These are phyloP conservation scores for Xerocomus potaroensis DNA, from an alignment of 768 basidiomycete genomes.

Conservation along the genomic window DNA sequence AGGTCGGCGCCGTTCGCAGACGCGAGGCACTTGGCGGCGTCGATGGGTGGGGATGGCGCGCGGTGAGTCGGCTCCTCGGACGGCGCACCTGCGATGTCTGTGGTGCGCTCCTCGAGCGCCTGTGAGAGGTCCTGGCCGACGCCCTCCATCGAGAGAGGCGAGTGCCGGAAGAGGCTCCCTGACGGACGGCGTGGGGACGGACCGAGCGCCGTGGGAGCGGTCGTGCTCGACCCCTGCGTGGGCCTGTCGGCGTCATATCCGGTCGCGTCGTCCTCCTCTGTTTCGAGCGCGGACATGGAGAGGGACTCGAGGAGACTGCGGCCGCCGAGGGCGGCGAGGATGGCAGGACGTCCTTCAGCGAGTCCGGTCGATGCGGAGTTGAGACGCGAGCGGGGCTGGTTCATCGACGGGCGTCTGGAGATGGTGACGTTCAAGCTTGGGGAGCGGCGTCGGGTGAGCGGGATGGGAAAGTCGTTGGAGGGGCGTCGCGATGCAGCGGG, in stretches of 20 bases:
- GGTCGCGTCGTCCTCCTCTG: conserved; percentile 42
- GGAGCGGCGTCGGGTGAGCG: conserved; percentile 20
- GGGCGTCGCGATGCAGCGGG: conserved; percentile 46
- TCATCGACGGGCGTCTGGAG: conserved; percentile 24
- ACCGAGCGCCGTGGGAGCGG: background rate
- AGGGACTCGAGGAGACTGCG: conserved; percentile 38
- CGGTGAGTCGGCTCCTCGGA: background rate
- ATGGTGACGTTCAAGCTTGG: conserved; percentile 27
- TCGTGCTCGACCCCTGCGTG: background rate
- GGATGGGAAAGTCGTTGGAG: conserved; percentile 25
- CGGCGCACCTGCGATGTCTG: background rate
- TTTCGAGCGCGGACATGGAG: conserved; percentile 52
- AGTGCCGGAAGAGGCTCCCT: conserved; percentile 9
- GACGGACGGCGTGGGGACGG: conserved; percentile 9
- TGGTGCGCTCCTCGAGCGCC: conserved; percentile 26
- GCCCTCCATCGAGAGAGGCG: conserved; percentile 29
- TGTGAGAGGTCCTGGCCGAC: conserved; percentile 30
- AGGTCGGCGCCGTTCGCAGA: conserved; percentile 32
- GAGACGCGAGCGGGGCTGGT: conserved; percentile 23
- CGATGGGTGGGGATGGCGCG: background rate
- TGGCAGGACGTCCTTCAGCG: conserved; percentile 19
- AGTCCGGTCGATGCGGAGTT: conserved; percentile 16
- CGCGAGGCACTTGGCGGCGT: background rate
- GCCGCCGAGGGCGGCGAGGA: conserved; percentile 23
- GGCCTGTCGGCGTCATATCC: conserved; percentile 18